phyloP scores from a whole-genome alignment of 192 early-diverging fungal genomes.

The Gonapodya sp. region DNA sequence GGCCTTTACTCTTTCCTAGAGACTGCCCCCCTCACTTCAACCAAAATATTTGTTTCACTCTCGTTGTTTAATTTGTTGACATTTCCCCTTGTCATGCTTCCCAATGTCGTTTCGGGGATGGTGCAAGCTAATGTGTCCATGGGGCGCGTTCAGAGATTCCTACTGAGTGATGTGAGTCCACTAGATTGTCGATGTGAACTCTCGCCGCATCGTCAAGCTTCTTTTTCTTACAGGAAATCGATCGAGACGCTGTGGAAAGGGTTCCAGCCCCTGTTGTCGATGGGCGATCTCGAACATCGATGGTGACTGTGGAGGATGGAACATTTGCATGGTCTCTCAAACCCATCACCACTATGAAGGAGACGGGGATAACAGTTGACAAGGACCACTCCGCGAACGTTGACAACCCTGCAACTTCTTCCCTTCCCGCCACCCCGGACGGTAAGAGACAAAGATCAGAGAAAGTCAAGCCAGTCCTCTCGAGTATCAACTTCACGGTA shows the following conservation, averaged over 20 bases:
- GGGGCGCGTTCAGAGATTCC: constrained; percentile 67
- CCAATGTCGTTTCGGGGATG: constrained; percentile 63
- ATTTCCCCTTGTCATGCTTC: constrained; percentile 79
- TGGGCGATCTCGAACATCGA: not conserved
- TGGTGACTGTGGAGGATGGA: not conserved
- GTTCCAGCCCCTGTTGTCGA: not conserved
- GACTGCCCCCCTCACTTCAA: constrained; percentile 26
- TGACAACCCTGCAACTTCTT: not conserved
- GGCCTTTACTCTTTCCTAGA: constrained; percentile 58
- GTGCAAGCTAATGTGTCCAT: constrained; percentile 79
- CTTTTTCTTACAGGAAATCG: not conserved
- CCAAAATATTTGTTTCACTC: constrained; percentile 63
- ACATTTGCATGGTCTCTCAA: not conserved
- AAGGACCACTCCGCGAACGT: not conserved
- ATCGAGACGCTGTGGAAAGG: not conserved
- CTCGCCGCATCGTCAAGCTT: too few relatives aligned
- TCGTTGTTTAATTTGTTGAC: constrained; percentile 86
- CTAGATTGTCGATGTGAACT: too few relatives aligned
- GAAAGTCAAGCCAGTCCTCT: not conserved
- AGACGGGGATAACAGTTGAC: not conserved
- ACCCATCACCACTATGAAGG: not conserved
- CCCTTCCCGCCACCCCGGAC: not conserved
- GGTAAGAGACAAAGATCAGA: not conserved
- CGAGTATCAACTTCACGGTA: not conserved
- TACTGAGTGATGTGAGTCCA: constrained; percentile 55